These are phyloP conservation scores for Millerozyma acaciae DNA, from an alignment of 805 yeast genomes.

Conservation along the genomic window DNA sequence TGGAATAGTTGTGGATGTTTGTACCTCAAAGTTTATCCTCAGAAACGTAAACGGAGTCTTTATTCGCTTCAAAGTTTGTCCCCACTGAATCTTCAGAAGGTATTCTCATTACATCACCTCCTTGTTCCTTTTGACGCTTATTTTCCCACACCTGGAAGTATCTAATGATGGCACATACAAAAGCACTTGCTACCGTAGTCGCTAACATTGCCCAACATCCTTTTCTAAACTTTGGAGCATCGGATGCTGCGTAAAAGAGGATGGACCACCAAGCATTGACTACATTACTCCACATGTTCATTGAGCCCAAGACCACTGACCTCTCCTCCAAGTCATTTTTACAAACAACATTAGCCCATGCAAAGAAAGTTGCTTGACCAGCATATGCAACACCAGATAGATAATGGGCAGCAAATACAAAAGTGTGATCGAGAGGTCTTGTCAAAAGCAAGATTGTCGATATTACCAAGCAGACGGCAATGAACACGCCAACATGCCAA, in stretches of 20 bases:
- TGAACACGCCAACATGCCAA: conserved; percentile 47
- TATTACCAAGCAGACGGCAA: conserved; percentile 39
- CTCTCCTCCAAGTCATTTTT: conserved; percentile 59
- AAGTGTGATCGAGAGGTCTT: conserved; percentile 32
- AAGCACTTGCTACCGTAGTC: conserved; percentile 42
- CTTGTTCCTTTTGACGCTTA: no score
- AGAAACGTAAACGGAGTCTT: no score
- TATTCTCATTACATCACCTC: no score
- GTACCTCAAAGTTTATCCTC: no score
- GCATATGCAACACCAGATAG: conserved; percentile 52
- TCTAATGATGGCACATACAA: conserved; percentile 40
- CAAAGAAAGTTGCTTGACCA: conserved; percentile 57
- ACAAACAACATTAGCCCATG: conserved; percentile 62
- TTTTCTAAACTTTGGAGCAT: conserved; percentile 47
- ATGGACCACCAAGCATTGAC: conserved; percentile 66
- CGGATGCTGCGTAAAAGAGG: conserved; percentile 48
- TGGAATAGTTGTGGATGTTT: no score
- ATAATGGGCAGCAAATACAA: conserved; percentile 53
- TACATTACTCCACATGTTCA: conserved; percentile 62
- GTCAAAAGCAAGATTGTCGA: conserved; percentile 46
- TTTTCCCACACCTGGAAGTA: conserved; percentile 39
- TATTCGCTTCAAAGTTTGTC: no score
- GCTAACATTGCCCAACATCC: conserved; percentile 59
- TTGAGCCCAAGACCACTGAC: conserved; percentile 60
- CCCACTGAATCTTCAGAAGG: no score